These are phyloP conservation scores for Synchytrium microbalum DNA, from an alignment of 371 early-diverging fungal species.

Conservation along the genomic window DNA sequence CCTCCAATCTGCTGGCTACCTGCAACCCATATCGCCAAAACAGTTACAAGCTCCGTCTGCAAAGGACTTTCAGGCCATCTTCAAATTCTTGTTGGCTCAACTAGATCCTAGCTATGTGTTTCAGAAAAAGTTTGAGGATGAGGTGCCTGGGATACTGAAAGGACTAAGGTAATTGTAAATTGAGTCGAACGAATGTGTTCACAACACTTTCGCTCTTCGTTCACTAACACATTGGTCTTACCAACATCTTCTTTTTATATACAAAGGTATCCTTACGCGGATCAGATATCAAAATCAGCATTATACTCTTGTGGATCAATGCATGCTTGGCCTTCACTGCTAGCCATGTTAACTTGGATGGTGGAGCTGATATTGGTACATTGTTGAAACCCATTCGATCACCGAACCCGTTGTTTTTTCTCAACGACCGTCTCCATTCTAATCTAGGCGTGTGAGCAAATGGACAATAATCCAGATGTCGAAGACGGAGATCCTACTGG, in stretches of 20 bases:
- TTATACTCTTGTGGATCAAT: constrained; percentile 73
- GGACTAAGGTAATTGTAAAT: constrained; percentile 46
- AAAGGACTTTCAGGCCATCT: constrained; percentile 85
- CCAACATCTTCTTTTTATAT: too few relatives aligned
- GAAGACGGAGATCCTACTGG: constrained; percentile 18
- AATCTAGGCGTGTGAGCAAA: constrained; percentile 35
- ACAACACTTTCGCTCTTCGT: not conserved
- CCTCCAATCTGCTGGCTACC: constrained; percentile 65
- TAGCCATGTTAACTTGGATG: constrained; percentile 87
- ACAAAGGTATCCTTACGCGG: constrained; percentile 83
- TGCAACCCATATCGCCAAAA: constrained; percentile 48
- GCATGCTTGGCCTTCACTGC: constrained; percentile 82
- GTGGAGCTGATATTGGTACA: constrained; percentile 64
- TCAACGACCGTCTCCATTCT: too few relatives aligned
- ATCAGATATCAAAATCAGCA: constrained; percentile 74
- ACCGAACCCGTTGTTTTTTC: too few relatives aligned
- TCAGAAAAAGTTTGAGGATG: constrained; percentile 75
- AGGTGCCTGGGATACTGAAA: constrained; percentile 67
- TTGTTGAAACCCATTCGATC: not conserved
- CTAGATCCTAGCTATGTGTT: constrained; percentile 67
- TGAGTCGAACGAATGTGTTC: not conserved
- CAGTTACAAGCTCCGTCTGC: constrained; percentile 59
- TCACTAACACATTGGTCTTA: too few relatives aligned
- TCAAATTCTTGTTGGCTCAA: constrained; percentile 77
- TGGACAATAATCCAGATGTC: constrained; percentile 43